Evolutionary conservation across 2,329 filamentous ascomycete genomes (phyloP).

Genomic region (Fusarium nodosum): DNA sequence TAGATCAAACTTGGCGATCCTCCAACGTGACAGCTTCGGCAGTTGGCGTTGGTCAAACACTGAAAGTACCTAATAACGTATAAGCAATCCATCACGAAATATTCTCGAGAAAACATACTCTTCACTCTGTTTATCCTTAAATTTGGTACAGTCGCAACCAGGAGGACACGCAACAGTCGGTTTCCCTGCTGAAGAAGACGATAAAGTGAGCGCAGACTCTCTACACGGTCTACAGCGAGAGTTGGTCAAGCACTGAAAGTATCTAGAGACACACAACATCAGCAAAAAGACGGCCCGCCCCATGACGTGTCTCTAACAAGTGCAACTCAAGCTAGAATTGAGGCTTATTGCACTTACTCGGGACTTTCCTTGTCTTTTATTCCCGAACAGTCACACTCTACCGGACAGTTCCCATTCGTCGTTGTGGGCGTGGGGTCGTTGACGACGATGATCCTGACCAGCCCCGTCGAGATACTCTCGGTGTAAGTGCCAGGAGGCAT

Average conservation of each 20-base stretch:
- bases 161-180: constrained; percentile 15
- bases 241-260: constrained; percentile 51
- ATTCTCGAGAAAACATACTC: constrained; percentile 39
- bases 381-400: constrained; percentile 48
- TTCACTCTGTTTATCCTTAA: constrained; percentile 49
- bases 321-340: neutral
- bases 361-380: constrained; percentile 48
- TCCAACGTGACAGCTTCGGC: constrained; percentile 35
- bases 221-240: constrained; percentile 48
- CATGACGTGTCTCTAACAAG: neutral
- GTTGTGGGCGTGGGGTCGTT: constrained; percentile 26
- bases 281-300: constrained; percentile 1
- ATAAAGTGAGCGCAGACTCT: constrained; percentile 24
- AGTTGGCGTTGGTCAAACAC: constrained; percentile 53
- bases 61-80: constrained; percentile 51
- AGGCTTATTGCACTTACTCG: constrained; percentile 35
- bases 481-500: constrained; percentile 49
- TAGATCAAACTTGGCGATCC: neutral
- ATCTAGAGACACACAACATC: constrained; percentile 33
- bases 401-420: constrained; percentile 26
- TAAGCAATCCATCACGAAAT: neutral
- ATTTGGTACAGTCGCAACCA: constrained; percentile 45
- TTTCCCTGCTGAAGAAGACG: neutral
- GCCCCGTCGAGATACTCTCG: constrained; percentile 27
- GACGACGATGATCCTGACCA: constrained; percentile 43